These are phyloP conservation scores for Biancaea sappan DNA, from an alignment of 306 rosid species.

Conservation along the genomic window DNA sequence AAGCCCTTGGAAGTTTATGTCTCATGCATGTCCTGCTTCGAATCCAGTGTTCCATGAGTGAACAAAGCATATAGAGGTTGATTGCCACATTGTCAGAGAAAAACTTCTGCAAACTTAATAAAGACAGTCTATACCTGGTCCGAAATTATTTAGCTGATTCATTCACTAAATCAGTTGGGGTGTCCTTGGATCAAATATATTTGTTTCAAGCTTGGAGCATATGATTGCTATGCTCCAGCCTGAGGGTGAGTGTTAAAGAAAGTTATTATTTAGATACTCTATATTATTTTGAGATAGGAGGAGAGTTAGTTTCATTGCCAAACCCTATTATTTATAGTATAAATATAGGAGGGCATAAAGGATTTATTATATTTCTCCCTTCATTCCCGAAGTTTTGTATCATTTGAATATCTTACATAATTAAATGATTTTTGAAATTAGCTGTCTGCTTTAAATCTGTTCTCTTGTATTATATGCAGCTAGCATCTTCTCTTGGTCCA, in stretches of 20 bases:
- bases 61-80: neutral
- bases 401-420: no score
- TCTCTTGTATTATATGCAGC: constrained; percentile 55
- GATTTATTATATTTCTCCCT: no score
- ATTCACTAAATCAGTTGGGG: neutral
- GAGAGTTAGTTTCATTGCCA: no score
- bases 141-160: neutral
- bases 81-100: neutral
- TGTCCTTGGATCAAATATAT: neutral
- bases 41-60: no score
- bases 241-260: neutral
- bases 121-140: neutral
- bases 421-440: constrained; percentile 23
- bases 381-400: no score
- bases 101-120: neutral
- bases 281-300: neutral
- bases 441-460: constrained; percentile 26
- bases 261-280: neutral
- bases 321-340: no score
- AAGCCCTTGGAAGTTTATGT: no score
- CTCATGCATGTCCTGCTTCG: no score
- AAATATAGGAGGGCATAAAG: no score
- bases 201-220: neutral
- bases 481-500: constrained; percentile 97
- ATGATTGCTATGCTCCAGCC: neutral